Evolutionary conservation across 768 basidiomycete genomes (phyloP), one percentile per base, ranked within the genome.

Genomic region (Myochromella boudieri): DNA sequence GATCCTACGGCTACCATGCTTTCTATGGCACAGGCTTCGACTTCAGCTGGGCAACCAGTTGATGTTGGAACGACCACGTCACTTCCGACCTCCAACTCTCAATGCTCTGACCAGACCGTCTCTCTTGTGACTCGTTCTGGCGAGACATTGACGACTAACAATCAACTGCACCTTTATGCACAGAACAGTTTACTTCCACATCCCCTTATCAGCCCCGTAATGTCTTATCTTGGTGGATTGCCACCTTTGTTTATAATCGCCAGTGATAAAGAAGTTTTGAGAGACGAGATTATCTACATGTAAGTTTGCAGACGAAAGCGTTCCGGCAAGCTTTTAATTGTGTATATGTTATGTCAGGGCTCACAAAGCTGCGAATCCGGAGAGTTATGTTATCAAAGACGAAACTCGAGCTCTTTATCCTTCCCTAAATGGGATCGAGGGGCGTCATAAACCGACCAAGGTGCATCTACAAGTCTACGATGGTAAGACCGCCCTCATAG

Each of bases 401-500:
- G 65, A 69, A 4, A 64, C 67, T 1, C 72, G 72, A 28, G 60
- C 58, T 20, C 51, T 89, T 36, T 89, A 87, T 55, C 82, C 86
- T 15, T 54, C 69, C 5, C 60, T 87, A 18, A 59, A 70, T 6
- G 77, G 71, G 9, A 82, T 86, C 50, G 84, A 82, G 58, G 56
- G 64, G 12, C 71, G 72, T 9, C 66, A 68, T 53, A 61, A 65
- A n/a, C 72, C 87, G 1, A 93, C 94, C 1, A 75, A 84, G 46
- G 92, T 95, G 14, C 94, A 97, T 68, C 71, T 97, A 9, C 94
- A 97, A 63, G 82, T 97, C 1, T 97, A 93, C 60, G 94, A 97
- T 60, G 92, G 91, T 77, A 64, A 56, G 62, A 70, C 40, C 8
- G 15, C 34, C 21, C 34, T 34, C 14, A 33, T 40, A 14, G 14